Conservation (phyloP, 371 early-diverging fungal species). For the Mortierella sp. region DNA sequence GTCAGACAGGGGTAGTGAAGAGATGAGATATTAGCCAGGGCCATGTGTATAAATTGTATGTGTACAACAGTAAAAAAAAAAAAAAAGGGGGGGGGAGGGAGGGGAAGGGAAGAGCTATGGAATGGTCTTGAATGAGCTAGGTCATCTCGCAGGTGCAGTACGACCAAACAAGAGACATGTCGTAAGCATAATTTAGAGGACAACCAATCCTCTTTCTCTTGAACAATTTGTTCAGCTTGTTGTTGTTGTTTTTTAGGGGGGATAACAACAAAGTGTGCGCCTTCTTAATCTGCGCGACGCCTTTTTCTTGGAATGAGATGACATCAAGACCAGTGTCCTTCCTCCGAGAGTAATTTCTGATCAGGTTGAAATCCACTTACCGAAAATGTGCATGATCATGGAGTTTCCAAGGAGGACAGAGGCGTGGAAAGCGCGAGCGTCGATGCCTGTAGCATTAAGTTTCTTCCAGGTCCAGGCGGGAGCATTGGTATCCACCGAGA, state of each 20-base stretch:
- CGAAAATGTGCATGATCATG: constrained; percentile 34
- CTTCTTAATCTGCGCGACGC: too few relatives aligned
- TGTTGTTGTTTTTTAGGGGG: too few relatives aligned
- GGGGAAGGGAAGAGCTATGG: not conserved
- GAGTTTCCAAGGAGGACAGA: constrained; percentile 22
- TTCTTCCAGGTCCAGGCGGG: constrained; percentile 23
- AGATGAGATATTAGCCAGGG: not conserved
- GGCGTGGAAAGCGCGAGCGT: constrained; percentile 43
- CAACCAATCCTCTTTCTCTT: not conserved
- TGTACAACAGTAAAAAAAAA: not conserved
- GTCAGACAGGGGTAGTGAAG: too few relatives aligned
- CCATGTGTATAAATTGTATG: not conserved
- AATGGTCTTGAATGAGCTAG: too few relatives aligned
- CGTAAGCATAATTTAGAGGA: not conserved
- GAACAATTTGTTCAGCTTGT: not conserved
- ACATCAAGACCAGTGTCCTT: too few relatives aligned
- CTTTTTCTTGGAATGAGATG: too few relatives aligned
- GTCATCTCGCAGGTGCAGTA: too few relatives aligned
- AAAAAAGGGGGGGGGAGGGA: too few relatives aligned
- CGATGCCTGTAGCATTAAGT: constrained; percentile 8
- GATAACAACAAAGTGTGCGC: too few relatives aligned
- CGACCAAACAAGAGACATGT: not conserved
- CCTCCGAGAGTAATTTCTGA: too few relatives aligned
- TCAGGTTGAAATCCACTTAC: constrained; percentile 7
- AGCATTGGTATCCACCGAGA: constrained; percentile 12